Evolutionary conservation across 306 rosid species (phyloP).

Genomic region (Gastrolobium villosum): DNA sequence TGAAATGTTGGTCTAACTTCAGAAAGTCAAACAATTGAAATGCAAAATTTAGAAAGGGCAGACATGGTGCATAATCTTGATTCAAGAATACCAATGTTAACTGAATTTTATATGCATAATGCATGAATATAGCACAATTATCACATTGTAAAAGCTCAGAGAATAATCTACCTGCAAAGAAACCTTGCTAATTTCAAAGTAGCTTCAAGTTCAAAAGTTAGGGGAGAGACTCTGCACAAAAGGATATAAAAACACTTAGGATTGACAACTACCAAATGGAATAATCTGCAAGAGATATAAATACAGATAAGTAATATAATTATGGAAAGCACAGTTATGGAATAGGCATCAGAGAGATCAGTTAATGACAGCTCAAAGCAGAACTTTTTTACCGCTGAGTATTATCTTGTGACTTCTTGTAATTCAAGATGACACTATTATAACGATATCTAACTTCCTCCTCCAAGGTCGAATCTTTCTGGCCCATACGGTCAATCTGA

Average conservation of each 20-base stretch:
- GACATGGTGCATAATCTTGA: constrained; percentile 10
- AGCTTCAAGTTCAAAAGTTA: constrained; percentile 98
- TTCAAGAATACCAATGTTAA: constrained; percentile 34
- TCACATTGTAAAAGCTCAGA: constrained; percentile 28
- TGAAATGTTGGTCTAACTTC: constrained; percentile 39
- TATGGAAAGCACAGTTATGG: constrained; percentile 19
- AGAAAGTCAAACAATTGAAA: constrained; percentile 24
- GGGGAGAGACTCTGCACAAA: constrained; percentile 93
- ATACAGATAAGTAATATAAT: constrained; percentile 23
- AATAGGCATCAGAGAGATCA: constrained; percentile 20
- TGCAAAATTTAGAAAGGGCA: constrained; percentile 9
- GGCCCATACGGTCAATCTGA: constrained; percentile 91
- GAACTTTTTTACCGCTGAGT: constrained; percentile 74
- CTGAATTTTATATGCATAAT: constrained; percentile 12
- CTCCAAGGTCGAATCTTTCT: constrained; percentile 72
- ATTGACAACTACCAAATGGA: constrained; percentile 32
- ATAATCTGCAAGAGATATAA: constrained; percentile 35
- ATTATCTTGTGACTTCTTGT: constrained; percentile 95
- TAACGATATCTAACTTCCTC: constrained; percentile 92
- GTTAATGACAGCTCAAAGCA: constrained; percentile 35
- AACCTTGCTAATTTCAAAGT: constrained; percentile 94
- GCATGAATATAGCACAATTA: constrained; percentile 29
- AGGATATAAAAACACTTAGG: constrained; percentile 31
- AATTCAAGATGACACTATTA: constrained; percentile 75
- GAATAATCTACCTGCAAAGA: constrained; percentile 82